Percentiles rank a stretch among this genome's conserved stretches.
Evolutionary conservation across 441 rosid species (phyloP).

Genomic region (Hura crepitans): DNA sequence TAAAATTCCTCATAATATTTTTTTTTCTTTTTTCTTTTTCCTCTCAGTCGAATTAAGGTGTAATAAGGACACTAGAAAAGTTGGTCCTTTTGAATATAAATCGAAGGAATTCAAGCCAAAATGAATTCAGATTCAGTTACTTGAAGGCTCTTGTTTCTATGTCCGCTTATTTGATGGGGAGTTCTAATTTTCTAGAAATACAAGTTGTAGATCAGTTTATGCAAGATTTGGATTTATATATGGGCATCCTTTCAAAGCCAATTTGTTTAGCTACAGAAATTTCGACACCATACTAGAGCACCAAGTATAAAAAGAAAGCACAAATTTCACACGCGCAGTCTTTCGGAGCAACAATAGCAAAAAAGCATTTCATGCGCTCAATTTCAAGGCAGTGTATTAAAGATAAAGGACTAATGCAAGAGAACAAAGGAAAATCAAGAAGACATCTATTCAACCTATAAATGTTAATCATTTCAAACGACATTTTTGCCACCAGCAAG

Average conservation of each 20-base stretch:
- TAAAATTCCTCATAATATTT: not conserved
- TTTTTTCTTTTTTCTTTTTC: not conserved
- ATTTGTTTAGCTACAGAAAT: not conserved
- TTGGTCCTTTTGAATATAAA: not conserved
- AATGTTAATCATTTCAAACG: not conserved
- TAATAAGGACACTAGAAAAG: not conserved
- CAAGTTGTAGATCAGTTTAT: slow-evolving; percentile 5
- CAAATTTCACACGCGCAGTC: not conserved
- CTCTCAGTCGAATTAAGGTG: not conserved
- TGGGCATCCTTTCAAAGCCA: not conserved
- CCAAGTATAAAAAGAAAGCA: not conserved
- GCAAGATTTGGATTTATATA: not conserved
- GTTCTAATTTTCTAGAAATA: slow-evolving; percentile 15
- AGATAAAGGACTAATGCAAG: not conserved
- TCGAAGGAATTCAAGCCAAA: not conserved
- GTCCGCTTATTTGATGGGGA: not conserved
- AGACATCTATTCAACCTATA: not conserved
- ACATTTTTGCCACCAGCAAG: not conserved
- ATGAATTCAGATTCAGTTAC: no score
- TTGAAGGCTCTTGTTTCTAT: not conserved
- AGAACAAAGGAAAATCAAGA: not conserved
- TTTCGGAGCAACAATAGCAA: not conserved
- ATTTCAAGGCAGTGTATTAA: not conserved
- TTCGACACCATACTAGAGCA: not conserved
- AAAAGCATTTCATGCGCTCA: not conserved